Conservation (phyloP, 345 rosid genomes). For the Salix suchowensis region DNA sequence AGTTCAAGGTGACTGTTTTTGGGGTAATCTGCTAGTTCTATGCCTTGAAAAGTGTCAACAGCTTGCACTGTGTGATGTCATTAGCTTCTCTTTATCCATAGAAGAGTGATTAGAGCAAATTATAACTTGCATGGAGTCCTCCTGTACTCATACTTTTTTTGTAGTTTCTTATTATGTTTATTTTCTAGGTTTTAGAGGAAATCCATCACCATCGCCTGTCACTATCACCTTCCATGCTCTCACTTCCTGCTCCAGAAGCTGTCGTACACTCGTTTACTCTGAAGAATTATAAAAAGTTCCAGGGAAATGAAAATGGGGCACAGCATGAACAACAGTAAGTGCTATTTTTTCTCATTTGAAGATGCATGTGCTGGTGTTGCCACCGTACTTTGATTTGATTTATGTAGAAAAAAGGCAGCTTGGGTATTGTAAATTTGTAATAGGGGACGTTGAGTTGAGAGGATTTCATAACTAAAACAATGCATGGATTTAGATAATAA, state of each 20-base stretch:
- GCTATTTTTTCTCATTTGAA: neutral
- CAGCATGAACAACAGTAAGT: constrained; percentile 17
- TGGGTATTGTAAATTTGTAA: neutral
- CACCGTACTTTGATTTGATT: neutral
- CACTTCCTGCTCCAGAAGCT: constrained; percentile 24
- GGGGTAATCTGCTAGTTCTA: neutral
- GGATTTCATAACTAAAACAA: neutral
- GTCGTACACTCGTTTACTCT: constrained; percentile 22
- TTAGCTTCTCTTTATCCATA: neutral
- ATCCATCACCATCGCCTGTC: constrained; percentile 22
- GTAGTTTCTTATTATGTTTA: neutral
- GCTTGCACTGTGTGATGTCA: neutral
- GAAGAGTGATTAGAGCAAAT: neutral
- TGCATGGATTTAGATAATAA: neutral
- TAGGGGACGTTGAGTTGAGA: neutral
- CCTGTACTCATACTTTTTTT: neutral
- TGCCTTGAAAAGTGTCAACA: neutral
- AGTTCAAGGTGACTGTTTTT: neutral
- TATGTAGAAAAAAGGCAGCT: neutral
- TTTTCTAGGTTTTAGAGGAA: constrained; percentile 20
- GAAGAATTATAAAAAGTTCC: constrained; percentile 8
- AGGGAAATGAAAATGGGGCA: constrained; percentile 5
- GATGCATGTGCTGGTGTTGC: neutral
- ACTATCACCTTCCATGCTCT: constrained; percentile 13
- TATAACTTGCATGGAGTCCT: neutral